Evolutionary conservation across 139 green algal species (phyloP).

Genomic region (Limnomonas spitsbergensis): DNA sequence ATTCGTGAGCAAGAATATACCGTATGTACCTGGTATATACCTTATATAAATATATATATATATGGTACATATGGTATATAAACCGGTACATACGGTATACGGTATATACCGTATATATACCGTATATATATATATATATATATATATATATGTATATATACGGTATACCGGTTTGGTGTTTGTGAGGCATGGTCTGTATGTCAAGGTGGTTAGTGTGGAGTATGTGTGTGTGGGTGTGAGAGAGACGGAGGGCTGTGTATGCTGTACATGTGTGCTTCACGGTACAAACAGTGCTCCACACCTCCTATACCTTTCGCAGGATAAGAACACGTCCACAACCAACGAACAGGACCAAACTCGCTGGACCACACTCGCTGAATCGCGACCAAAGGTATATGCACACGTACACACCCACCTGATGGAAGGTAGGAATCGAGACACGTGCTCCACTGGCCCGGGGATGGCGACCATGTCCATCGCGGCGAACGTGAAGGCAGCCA

Average conservation of each 20-base stretch:
- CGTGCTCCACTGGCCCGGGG: slow-evolving; percentile 28
- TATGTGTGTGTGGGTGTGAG: neutral
- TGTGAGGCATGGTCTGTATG: too few species aligned
- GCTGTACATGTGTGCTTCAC: neutral
- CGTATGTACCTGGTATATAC: too few species aligned
- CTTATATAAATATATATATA: too few species aligned
- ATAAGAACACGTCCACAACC: neutral
- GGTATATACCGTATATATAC: too few species aligned
- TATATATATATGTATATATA: too few species aligned
- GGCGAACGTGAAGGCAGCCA: slow-evolving; percentile 26
- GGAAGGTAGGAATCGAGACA: slow-evolving; percentile 54
- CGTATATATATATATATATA: too few species aligned
- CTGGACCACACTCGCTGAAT: neutral
- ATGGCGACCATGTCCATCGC: slow-evolving; percentile 49
- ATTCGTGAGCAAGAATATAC: too few species aligned
- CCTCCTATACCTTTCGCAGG: neutral
- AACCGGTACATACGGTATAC: too few species aligned
- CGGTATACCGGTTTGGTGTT: too few species aligned
- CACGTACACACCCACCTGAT: slow-evolving; percentile 23
- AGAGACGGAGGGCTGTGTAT: neutral
- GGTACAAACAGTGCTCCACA: neutral
- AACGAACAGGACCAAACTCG: neutral
- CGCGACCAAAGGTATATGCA: neutral
- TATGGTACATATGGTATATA: too few species aligned
- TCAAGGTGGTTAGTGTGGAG: too few species aligned